Base-by-base conservation (phyloP, 164 flowering plant species). In the Vitis vinifera region DNA sequence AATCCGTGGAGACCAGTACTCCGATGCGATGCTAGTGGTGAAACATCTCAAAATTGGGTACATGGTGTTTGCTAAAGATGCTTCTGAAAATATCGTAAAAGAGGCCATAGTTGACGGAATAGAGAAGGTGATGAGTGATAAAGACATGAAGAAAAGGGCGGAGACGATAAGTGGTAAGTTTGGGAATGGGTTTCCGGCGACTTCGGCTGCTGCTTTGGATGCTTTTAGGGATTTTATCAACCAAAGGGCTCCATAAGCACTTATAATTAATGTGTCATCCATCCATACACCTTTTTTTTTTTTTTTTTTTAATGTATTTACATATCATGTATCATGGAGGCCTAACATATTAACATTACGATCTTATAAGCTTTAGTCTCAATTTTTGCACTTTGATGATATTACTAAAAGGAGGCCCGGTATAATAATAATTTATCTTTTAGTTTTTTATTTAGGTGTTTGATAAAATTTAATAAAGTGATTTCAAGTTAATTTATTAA, bases 1-100 rank as follows among this genome's bases (percentile, higher is more conserved):
- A 0, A 81, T 90, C 6, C 82, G 91, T 51, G 91, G 90, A 0
- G 95, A 90, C 73, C 93, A 90, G 62, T 74, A 62, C 61, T 61
- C 70, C 27, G 77, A 83, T 63, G 88, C 95, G 0, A 83, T 81
- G 68, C 55, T 89, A 78, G 71, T 87, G 61, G 83, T 79, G 53
- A 48, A 55, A 7, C 74, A 82, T 67, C 80, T 88, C 7, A 81
- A 74, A 73, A 71, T 86, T 1, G 93, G 93, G 1, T 73, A 17
- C 52, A 73, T 70, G 81, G 64, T 87, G 31, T 51, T 56, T 27
- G 71, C 47, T 3, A 76, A 71, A 10, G 29, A 65, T 14, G 8
- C 55, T 0, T 47, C 73, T 2, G 55, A 75, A 15, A 62, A 4
- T 48, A 71, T 83, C 9, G 77, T 58, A 44, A 86, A 76, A 72